These are phyloP conservation scores for Alternaria sp. DNA, from an alignment of 2,329 filamentous ascomycete genomes.

Conservation along the genomic window DNA sequence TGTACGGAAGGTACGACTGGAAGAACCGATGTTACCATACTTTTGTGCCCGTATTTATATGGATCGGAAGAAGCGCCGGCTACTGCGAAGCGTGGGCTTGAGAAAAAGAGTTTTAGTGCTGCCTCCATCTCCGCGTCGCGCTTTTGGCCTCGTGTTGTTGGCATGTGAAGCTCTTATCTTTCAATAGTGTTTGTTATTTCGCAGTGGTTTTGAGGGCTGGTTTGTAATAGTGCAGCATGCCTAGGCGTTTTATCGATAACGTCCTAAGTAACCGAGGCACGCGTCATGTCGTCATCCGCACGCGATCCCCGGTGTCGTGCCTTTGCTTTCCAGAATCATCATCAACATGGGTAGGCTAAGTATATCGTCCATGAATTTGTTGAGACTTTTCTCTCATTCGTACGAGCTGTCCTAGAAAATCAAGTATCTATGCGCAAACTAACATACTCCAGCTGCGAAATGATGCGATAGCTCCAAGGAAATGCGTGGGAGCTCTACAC, in stretches of 20 bases:
- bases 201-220: background rate
- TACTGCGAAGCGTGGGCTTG: conserved; percentile 81
- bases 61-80: conserved; percentile 88
- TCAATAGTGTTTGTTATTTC: background rate
- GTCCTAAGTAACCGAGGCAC: conserved; percentile 1
- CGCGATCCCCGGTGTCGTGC: background rate
- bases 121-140: conserved; percentile 64
- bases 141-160: conserved; percentile 37
- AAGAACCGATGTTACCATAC: conserved; percentile 56
- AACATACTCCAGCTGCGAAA: background rate
- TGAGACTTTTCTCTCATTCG: background rate
- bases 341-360: background rate
- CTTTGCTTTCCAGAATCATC: background rate
- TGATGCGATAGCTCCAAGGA: conserved; percentile 1
- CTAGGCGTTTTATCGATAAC: conserved; percentile 4
- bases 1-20: background rate
- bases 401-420: fast-evolving
- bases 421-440: background rate
- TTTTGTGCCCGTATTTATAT: conserved; percentile 87
- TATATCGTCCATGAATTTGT: too few species aligned
- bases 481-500: background rate
- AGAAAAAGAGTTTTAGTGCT: conserved; percentile 80
- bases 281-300: background rate
- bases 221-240: background rate
- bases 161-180: conserved; percentile 15